Evolutionary conservation across 2,329 filamentous ascomycete genomes (phyloP), one percentile per base, ranked within the genome.

Genomic region (Penicillium sp.): DNA sequence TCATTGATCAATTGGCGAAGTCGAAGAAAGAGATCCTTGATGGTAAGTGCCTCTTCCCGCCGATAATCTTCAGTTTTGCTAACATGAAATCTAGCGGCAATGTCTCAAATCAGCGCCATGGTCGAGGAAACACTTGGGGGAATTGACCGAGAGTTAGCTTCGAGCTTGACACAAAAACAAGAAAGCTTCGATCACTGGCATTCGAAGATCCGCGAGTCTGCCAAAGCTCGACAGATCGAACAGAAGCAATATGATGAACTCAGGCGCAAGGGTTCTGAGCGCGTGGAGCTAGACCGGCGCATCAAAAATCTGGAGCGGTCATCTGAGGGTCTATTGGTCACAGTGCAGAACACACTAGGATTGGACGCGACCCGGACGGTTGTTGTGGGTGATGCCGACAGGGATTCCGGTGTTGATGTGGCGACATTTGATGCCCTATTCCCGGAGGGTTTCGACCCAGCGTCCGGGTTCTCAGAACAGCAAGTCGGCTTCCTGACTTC

Each of bases 161-260:
- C 85, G 47, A 90, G 93, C 71, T 85, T 96, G 61, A 89, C 88
- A 65, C 81, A 88, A 43, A 96, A 96, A 71, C 92, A 97, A 76
- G 82, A 88, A 48, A 83, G 87, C 31, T 88, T 97, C 52, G 92
- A 97, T 69, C 82, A 86, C 16, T 85, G 95, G 35, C 93, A 97
- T 73, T 80, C 84, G 40, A 87, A 88, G 26, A 87, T 99, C 50
- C 88, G 91, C 47, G 88, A 90, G 55, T 87, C 90, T 2, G 94
- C 92, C 1, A 83, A 87, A 20, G 85, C 89, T 59, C 84, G 96
- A 32, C 87, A 88, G 62, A 88, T 92, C 53, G 88, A 92, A 53
- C 86, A 90, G 53, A 86, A 87, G 54, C 84, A 82, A 22, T 78
- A 96, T 3, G 89, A 95, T 57, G 81, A 83, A 9, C 77, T 95